These are phyloP conservation scores for Rehmannia glutinosa DNA, from an alignment of 257 asterid species.

Conservation along the genomic window DNA sequence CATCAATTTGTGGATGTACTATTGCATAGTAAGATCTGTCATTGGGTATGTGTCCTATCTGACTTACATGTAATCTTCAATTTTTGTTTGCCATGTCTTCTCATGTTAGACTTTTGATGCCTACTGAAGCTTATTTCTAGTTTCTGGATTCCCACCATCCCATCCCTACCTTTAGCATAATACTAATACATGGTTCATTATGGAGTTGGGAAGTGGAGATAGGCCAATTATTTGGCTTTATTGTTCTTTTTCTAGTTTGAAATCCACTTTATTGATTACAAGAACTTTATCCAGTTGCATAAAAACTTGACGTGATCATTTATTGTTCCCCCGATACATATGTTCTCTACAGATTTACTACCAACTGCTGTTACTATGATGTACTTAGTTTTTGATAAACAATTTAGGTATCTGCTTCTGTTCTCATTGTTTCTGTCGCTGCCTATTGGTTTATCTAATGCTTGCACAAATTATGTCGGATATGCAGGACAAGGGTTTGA, in stretches of 20 bases:
- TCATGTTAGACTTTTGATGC: constrained; percentile 11
- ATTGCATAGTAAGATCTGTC: constrained; percentile 74
- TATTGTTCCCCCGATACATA: too few relatives aligned
- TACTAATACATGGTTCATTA: neutral
- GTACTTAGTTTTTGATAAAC: neutral
- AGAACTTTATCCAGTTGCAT: neutral
- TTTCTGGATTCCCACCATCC: neutral
- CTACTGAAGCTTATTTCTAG: neutral
- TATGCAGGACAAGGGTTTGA: constrained; percentile 84
- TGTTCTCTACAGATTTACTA: too few relatives aligned
- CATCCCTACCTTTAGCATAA: constrained; percentile 1
- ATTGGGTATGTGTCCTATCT: constrained; percentile 72
- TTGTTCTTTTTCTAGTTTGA: neutral
- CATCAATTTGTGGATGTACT: constrained; percentile 79
- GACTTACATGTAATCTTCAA: constrained; percentile 14
- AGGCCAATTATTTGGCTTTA: neutral
- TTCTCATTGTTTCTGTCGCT: constrained; percentile 10
- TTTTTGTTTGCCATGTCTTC: constrained; percentile 1
- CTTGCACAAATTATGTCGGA: constrained; percentile 22
- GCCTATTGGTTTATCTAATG: constrained; percentile 17
- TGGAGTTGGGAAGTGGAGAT: constrained; percentile 8
- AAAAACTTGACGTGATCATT: too few relatives aligned
- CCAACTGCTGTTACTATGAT: neutral
- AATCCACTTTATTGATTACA: neutral
- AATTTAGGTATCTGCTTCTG: constrained; percentile 10